Evolutionary conservation across 148 eudicot genomes (phyloP).

Genomic region (Oxyria digyna): DNA sequence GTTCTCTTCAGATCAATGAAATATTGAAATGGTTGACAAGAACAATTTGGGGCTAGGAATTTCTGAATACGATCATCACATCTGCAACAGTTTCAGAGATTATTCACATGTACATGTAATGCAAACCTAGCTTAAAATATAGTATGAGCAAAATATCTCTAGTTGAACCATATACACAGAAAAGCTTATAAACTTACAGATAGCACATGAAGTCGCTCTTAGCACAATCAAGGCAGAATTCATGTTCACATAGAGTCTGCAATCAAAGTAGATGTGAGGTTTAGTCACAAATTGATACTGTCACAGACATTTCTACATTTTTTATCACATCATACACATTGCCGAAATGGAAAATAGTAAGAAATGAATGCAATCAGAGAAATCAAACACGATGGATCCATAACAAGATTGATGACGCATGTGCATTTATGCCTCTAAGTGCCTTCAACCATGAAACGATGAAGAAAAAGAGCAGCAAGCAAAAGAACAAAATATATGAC

Average conservation of each 20-base stretch:
- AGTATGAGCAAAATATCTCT: background rate
- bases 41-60: background rate
- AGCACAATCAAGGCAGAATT: constrained; percentile 92
- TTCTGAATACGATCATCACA: background rate
- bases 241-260: constrained; percentile 99
- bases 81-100: background rate
- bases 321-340: too few species aligned
- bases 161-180: background rate
- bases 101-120: too few species aligned
- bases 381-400: background rate
- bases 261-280: too few species aligned
- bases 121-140: background rate
- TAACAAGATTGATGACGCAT: background rate
- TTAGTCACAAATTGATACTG: too few species aligned
- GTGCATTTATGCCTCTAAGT: too few species aligned
- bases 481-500: too few species aligned
- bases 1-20: background rate
- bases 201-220: constrained; percentile 94
- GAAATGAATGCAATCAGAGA: background rate
- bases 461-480: background rate
- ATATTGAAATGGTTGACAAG: background rate
- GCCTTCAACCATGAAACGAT: too few species aligned
- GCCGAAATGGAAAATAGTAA: background rate
- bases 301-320: too few species aligned
- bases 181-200: constrained; percentile 45